Percentiles rank a stretch among this genome's conserved stretches.
Evolutionary conservation across 1,284 basidiomycete species (phyloP).

Genomic region (Boletellus sp.): DNA sequence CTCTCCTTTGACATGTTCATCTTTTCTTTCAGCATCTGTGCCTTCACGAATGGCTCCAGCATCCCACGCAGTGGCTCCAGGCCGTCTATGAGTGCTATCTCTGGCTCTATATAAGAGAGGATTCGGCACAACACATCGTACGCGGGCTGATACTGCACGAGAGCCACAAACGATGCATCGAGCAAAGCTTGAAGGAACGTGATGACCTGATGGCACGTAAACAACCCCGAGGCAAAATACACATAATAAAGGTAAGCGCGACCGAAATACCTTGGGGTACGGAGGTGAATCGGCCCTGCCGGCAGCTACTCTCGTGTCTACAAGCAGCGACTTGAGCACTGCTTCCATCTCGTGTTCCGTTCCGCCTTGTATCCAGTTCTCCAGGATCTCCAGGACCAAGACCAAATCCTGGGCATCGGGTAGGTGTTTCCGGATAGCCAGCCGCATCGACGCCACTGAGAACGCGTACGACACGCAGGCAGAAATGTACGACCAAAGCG

Average conservation of each 20-base stretch:
- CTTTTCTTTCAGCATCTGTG: slow-evolving; percentile 46
- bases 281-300: slow-evolving; percentile 39
- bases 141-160: slow-evolving; percentile 58
- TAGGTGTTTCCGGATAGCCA: slow-evolving; percentile 53
- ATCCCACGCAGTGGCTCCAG: slow-evolving; percentile 55
- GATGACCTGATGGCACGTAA: slow-evolving; percentile 42
- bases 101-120: slow-evolving; percentile 48
- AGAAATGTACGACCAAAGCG: slow-evolving; percentile 50
- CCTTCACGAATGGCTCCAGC: slow-evolving; percentile 56
- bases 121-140: slow-evolving; percentile 49
- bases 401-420: slow-evolving; percentile 52
- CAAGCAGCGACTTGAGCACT: slow-evolving; percentile 36
- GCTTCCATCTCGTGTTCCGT: slow-evolving; percentile 40
- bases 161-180: slow-evolving; percentile 62
- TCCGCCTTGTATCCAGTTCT: slow-evolving; percentile 51
- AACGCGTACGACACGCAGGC: slow-evolving; percentile 51
- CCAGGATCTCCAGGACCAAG: slow-evolving; percentile 47
- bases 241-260: not conserved
- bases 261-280: slow-evolving; percentile 46
- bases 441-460: slow-evolving; percentile 48
- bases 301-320: slow-evolving; percentile 19
- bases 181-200: slow-evolving; percentile 59
- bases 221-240: not conserved
- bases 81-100: slow-evolving; percentile 46
- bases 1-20: slow-evolving; percentile 34